Evolutionary conservation across 805 yeast species (phyloP).

Genomic region (Starmerella scarabaei): DNA sequence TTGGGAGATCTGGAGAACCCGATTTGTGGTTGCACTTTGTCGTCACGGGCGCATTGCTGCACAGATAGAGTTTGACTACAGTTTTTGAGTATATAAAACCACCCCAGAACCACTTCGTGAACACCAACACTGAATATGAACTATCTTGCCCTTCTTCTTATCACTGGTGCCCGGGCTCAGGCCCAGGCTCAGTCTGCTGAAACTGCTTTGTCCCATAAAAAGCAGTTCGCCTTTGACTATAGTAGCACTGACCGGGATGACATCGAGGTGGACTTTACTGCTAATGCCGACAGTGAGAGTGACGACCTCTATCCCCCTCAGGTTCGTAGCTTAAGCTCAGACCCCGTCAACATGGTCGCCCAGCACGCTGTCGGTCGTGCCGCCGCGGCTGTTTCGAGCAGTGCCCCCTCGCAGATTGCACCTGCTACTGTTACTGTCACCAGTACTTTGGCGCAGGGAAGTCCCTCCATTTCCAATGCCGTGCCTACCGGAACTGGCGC

Average conservation of each 20-base stretch:
- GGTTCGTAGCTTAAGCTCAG: background rate
- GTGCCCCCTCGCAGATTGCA: background rate
- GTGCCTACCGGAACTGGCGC: background rate
- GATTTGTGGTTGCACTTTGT: too few species aligned
- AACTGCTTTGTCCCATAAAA: background rate
- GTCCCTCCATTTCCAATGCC: background rate
- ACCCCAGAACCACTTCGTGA: too few species aligned
- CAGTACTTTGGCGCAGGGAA: background rate
- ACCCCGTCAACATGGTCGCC: background rate
- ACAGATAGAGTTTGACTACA: too few species aligned
- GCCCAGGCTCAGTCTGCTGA: background rate
- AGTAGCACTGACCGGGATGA: conserved; percentile 5
- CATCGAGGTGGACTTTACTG: conserved; percentile 7
- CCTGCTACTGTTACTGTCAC: background rate
- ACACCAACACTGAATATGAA: too few species aligned
- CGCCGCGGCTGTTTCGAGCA: background rate
- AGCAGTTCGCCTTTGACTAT: conserved; percentile 5
- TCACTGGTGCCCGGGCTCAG: background rate
- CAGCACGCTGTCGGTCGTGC: background rate
- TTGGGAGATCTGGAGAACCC: too few species aligned
- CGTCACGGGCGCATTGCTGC: too few species aligned
- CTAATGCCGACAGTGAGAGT: background rate
- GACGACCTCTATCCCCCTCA: background rate
- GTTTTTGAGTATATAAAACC: too few species aligned
- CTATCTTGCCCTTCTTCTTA: background rate